A percentile compares a stretch with the other conserved stretches of the same genome.
Conservation (phyloP, 192 early-diverging fungal species). For the Coemansia sp. region DNA sequence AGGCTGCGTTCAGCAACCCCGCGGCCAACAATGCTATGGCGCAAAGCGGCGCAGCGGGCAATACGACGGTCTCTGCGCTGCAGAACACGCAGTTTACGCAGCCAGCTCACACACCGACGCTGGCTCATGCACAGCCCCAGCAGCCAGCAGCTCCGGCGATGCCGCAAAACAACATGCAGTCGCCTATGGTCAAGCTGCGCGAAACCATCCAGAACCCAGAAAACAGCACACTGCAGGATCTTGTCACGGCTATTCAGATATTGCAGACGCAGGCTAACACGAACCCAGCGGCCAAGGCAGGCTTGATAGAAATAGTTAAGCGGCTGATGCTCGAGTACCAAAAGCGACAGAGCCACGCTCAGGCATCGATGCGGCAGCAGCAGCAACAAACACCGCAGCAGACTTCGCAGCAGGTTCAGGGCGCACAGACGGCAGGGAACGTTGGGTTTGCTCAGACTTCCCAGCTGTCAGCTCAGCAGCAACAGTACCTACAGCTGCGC, state of each 20-base stretch:
- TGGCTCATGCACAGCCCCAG: conserved; percentile 19
- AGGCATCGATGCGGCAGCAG: conserved; percentile 6
- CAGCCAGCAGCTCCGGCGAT: conserved; percentile 12
- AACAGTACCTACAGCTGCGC: conserved; percentile 19
- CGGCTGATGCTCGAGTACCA: conserved; percentile 15
- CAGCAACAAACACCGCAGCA: background rate
- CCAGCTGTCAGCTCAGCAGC: conserved; percentile 9
- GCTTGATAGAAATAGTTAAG: conserved; percentile 5
- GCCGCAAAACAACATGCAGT: background rate
- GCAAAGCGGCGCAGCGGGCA: conserved; percentile 9
- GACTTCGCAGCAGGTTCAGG: background rate
- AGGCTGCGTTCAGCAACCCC: background rate
- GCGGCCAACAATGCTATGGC: conserved; percentile 6
- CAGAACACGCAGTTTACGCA: conserved; percentile 17
- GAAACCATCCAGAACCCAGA: conserved; percentile 28
- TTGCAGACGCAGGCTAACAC: conserved; percentile 19
- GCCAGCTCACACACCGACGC: conserved; percentile 7
- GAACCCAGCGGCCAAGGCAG: conserved; percentile 11
- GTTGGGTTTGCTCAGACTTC: background rate
- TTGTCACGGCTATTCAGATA: conserved; percentile 16
- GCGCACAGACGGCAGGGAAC: background rate
- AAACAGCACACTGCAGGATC: conserved; percentile 22
- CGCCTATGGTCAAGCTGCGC: conserved; percentile 11
- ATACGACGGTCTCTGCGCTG: conserved; percentile 3
- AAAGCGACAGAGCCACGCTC: conserved; percentile 13